phyloP scores from a whole-genome alignment of 495 filamentous ascomycete genomes.

The Trypethelium eluteriae region DNA sequence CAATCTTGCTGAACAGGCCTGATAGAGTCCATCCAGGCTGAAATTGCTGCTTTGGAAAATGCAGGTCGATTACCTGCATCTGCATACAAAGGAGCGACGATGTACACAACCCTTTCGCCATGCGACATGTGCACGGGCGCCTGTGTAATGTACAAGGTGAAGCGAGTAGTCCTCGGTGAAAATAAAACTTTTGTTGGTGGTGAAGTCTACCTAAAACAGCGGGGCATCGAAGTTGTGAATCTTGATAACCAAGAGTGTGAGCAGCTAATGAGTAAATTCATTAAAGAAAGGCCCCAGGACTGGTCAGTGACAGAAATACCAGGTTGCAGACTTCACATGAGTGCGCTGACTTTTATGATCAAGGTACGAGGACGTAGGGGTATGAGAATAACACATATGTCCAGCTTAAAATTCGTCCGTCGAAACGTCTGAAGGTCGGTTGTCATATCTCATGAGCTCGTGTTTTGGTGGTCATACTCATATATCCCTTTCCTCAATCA shows the following conservation, averaged over 20 bases:
- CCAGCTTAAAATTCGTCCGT: background rate
- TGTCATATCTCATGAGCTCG: slow-evolving; percentile 13
- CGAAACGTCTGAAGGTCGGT: background rate
- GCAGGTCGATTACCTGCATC: slow-evolving; percentile 66
- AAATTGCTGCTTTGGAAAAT: slow-evolving; percentile 72
- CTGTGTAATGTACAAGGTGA: slow-evolving; percentile 70
- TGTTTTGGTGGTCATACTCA: slow-evolving; percentile 16
- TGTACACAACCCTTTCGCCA: slow-evolving; percentile 82
- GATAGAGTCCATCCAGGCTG: slow-evolving; percentile 47
- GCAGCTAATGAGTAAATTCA: slow-evolving; percentile 68
- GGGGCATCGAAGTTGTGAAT: slow-evolving; percentile 69
- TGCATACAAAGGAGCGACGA: slow-evolving; percentile 65
- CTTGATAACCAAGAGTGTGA: slow-evolving; percentile 61
- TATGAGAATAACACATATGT: background rate
- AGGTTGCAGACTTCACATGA: slow-evolving; percentile 6
- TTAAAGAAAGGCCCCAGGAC: slow-evolving; percentile 64
- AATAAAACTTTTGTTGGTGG: slow-evolving; percentile 72
- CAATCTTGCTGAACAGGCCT: slow-evolving; percentile 1
- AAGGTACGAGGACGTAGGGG: slow-evolving; percentile 19
- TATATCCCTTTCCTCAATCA: background rate
- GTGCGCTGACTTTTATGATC: slow-evolving; percentile 16
- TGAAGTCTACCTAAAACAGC: slow-evolving; percentile 61
- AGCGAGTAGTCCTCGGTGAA: slow-evolving; percentile 77
- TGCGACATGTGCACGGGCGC: slow-evolving; percentile 89
- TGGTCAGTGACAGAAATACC: slow-evolving; percentile 48